These are phyloP conservation scores for Tetragonia tetragonoides DNA, from an alignment of 148 eudicot genomes.

Conservation along the genomic window DNA sequence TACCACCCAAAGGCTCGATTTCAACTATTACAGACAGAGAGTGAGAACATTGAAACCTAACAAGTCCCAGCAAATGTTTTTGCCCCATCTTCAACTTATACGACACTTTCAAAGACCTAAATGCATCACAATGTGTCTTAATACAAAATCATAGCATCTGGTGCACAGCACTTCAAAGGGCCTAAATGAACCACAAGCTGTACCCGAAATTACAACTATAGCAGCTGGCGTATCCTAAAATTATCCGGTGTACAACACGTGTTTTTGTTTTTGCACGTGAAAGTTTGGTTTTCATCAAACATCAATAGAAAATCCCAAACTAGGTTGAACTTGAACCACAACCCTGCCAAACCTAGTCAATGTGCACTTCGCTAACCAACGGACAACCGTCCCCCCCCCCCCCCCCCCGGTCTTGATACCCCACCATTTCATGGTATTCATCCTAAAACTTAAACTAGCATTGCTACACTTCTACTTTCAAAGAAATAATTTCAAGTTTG, in stretches of 20 bases:
- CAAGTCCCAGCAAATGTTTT: not conserved
- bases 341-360: too few relatives aligned
- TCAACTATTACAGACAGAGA: not conserved
- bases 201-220: not conserved
- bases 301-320: too few relatives aligned
- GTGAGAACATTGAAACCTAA: not conserved
- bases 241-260: not conserved
- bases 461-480: too few relatives aligned
- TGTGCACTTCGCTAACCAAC: too few relatives aligned
- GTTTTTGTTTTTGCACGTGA: not conserved
- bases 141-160: not conserved
- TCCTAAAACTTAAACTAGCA: too few relatives aligned
- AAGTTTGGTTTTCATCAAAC: not conserved
- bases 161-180: not conserved
- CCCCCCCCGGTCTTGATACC: too few relatives aligned
- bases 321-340: too few relatives aligned
- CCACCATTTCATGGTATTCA: too few relatives aligned
- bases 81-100: not conserved
- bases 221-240: not conserved
- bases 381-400: too few relatives aligned
- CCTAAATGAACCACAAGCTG: not conserved
- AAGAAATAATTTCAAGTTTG: too few relatives aligned
- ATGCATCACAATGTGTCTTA: not conserved
- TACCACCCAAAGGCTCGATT: not conserved
- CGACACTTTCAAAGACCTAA: not conserved